A percentile compares a stretch with the other conserved stretches of the same genome.
Conservation (phyloP, 768 basidiomycete genomes). For the Cyclocybe cylindracea region DNA sequence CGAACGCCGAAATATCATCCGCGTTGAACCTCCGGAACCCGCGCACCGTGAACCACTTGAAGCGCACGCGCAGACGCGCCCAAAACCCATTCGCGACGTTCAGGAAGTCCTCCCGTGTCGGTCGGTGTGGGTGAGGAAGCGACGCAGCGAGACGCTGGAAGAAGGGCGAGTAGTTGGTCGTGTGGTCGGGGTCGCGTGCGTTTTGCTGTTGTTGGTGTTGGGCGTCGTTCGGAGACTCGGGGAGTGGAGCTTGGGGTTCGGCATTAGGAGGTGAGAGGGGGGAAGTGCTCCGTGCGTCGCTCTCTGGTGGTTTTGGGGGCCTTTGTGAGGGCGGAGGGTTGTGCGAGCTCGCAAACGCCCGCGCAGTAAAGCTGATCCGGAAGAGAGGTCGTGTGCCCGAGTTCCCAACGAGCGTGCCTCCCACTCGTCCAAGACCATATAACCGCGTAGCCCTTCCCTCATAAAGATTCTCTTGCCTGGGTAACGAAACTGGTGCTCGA, state of each 20-base stretch:
- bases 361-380: not conserved
- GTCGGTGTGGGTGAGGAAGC: slow-evolving; percentile 74
- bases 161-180: slow-evolving; percentile 68
- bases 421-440: not conserved
- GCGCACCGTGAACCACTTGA: slow-evolving; percentile 96
- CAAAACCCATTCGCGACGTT: slow-evolving; percentile 87
- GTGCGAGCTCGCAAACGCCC: slow-evolving; percentile 5
- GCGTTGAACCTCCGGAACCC: slow-evolving; percentile 94
- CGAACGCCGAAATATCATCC: slow-evolving; percentile 95
- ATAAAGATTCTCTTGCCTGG: not conserved
- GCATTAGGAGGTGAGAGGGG: not conserved
- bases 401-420: not conserved
- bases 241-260: slow-evolving; percentile 4
- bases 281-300: not conserved
- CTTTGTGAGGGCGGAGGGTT: slow-evolving; percentile 9
- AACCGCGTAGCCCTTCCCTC: not conserved
- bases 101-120: slow-evolving; percentile 88
- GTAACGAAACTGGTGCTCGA: slow-evolving; percentile 1
- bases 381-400: slow-evolving; percentile 5
- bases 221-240: slow-evolving; percentile 7
- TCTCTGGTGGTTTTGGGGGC: slow-evolving; percentile 14
- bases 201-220: not conserved
- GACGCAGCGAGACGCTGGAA: slow-evolving; percentile 78
- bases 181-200: slow-evolving; percentile 40
- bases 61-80: slow-evolving; percentile 85